Conservation (phyloP, 1,284 basidiomycete genomes). For the Leccinum griseonigrum region DNA sequence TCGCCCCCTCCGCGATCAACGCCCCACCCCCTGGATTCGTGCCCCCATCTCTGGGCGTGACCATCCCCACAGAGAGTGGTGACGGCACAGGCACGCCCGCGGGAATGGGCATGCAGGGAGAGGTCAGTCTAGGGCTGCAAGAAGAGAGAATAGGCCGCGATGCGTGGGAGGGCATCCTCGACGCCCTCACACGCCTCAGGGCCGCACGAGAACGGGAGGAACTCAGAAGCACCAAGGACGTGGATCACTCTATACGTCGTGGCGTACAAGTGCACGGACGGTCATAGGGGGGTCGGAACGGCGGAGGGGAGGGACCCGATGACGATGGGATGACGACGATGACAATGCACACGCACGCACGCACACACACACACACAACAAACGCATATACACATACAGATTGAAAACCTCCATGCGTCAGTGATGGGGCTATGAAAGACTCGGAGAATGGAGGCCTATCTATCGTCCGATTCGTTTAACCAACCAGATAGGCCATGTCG, state of each 20-base stretch:
- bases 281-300: constrained; percentile 14
- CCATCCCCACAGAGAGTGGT: constrained; percentile 48
- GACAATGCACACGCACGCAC: not conserved
- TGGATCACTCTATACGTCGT: constrained; percentile 9
- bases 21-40: constrained; percentile 70
- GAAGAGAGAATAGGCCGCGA: constrained; percentile 73
- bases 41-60: constrained; percentile 74
- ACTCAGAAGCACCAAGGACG: not conserved
- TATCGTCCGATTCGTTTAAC: constrained; percentile 1
- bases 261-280: constrained; percentile 22
- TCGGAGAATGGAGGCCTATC: not conserved
- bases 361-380: not conserved
- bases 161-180: constrained; percentile 71
- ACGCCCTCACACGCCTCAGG: constrained; percentile 62
- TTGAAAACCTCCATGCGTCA: not conserved
- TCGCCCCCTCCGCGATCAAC: constrained; percentile 77
- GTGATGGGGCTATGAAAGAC: not conserved
- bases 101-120: constrained; percentile 3
- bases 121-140: constrained; percentile 59
- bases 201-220: constrained; percentile 39
- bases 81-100: constrained; percentile 21
- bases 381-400: not conserved
- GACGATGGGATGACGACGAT: constrained; percentile 1
- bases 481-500: constrained; percentile 5
- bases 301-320: constrained; percentile 4